These are phyloP conservation scores for Alternaria postmessia DNA, from an alignment of 2,329 filamentous ascomycete genomes.

Conservation along the genomic window DNA sequence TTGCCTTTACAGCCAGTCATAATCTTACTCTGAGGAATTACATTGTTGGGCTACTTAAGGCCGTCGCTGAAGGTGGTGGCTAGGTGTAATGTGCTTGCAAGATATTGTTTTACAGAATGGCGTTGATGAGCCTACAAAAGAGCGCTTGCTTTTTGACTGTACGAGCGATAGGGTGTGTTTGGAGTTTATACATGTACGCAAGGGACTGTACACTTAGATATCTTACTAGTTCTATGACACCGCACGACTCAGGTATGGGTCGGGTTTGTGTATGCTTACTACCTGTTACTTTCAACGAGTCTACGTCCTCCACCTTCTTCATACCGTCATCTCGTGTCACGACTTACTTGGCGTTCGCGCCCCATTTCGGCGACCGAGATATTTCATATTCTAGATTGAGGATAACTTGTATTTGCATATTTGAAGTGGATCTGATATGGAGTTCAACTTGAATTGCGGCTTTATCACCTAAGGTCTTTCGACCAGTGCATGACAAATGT, in stretches of 20 bases:
- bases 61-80: slow-evolving; percentile 45
- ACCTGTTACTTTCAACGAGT: neutral
- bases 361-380: neutral
- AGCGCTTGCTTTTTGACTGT: neutral
- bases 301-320: neutral
- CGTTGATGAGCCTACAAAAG: neutral
- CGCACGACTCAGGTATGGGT: neutral
- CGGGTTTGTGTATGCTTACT: neutral
- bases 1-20: slow-evolving; percentile 75
- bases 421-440: neutral
- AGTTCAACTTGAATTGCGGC: neutral
- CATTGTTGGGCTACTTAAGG: slow-evolving; percentile 47
- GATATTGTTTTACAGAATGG: neutral
- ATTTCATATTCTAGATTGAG: neutral
- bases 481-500: too few relatives aligned
- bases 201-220: slow-evolving; percentile 1
- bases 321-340: neutral
- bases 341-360: neutral
- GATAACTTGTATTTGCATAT: neutral
- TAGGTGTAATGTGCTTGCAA: slow-evolving; percentile 11
- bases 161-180: slow-evolving; percentile 3
- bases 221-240: neutral
- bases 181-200: slow-evolving; percentile 2
- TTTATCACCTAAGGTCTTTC: neutral
- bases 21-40: slow-evolving; percentile 60